Base-by-base conservation (phyloP, 805 yeast species). In the Jamesozyma spencerorum region DNA sequence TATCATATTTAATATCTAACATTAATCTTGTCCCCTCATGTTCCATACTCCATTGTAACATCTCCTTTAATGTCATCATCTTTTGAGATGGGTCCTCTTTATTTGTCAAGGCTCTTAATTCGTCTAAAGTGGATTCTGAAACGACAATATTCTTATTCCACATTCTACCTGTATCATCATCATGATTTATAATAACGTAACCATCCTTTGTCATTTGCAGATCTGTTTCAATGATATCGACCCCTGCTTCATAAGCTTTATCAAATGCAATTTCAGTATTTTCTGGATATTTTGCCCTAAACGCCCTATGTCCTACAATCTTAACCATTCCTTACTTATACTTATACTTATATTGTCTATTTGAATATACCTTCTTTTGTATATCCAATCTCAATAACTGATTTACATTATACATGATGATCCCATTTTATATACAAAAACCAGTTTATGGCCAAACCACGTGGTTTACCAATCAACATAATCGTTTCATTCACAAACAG, bases 181-280 rank as follows among this genome's bases (percentile, higher is more conserved):
- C 82, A 48, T 77, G 83, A 45, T 71, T 70, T 37, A 77, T 62
- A 15, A 77, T 75, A 2, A 75, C 68, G 4, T 63, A 63, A n/a
- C 74, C 74, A 49, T 77, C 83, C 3, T 53, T 48, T 1, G 78
- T 63, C 44, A 75, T 63, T 50, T 75, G 81, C 24, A 77, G 57
- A 50, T 77, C 83, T 14, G 77, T 70, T 52, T 75, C 81, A 17
- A 76, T 63, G 18, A 68, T 64, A 36, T 60, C 66, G 8, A 66
- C 68, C 6, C 71, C 71, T 12, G 65, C 70, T 14, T 64, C 68
- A n/a, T 66, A 55, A 1, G 77, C 76, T 19, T 68, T 69, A 13
- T 68, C 54, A 49, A 72, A 69, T 0, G 77, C 74, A 4, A 59
- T 46, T 14, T 68, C 36, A 4, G 75, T 69, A 50, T 72, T 72